Percentiles rank a stretch among this genome's conserved stretches.
These are phyloP conservation scores for Wallemia mellicola DNA, from an alignment of 1,284 basidiomycete species.

Conservation along the genomic window DNA sequence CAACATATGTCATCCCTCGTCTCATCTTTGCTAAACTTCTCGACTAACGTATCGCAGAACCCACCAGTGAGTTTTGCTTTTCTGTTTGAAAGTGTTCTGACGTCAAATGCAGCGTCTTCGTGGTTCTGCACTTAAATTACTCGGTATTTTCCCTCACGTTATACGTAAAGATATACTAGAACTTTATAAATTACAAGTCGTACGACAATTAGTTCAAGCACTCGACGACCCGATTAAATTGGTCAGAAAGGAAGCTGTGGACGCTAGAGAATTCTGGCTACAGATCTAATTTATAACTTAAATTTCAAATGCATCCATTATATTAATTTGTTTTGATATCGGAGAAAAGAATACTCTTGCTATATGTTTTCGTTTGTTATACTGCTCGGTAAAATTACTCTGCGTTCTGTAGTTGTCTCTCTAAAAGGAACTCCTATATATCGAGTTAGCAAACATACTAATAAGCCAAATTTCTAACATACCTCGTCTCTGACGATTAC, in stretches of 20 bases:
- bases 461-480: not conserved
- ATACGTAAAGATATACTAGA: conserved; percentile 52
- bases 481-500: not conserved
- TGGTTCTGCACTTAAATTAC: conserved; percentile 36
- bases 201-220: conserved; percentile 37
- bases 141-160: conserved; percentile 36
- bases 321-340: too few relatives aligned
- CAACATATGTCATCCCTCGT: conserved; percentile 40
- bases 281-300: not conserved
- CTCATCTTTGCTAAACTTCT: conserved; percentile 27
- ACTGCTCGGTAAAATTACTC: not conserved
- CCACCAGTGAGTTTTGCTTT: not conserved
- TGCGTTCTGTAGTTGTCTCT: not conserved
- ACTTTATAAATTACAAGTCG: conserved; percentile 34
- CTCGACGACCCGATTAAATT: conserved; percentile 55
- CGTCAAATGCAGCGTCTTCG: conserved; percentile 17
- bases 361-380: not conserved
- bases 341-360: too few relatives aligned
- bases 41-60: conserved; percentile 2
- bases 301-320: not conserved
- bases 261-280: conserved; percentile 29
- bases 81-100: not conserved
- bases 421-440: not conserved
- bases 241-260: conserved; percentile 60
- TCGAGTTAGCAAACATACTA: not conserved